Conservation (phyloP, 805 yeast genomes). For the Ogataea minuta region DNA sequence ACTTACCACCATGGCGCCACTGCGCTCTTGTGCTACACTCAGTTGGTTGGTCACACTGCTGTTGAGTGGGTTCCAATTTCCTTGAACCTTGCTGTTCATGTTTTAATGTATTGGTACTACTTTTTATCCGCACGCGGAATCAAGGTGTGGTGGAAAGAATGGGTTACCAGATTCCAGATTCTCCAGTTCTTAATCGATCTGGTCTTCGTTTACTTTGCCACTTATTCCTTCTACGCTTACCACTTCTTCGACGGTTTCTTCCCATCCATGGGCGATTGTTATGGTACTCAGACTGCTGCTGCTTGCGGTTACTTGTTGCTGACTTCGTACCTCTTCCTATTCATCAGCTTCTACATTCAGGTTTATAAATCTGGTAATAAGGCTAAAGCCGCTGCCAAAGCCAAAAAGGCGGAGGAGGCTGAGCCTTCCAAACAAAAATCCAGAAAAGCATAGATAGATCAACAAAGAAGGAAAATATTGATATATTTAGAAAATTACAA, state of each 20-base stretch:
- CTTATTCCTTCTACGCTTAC: conserved; percentile 83
- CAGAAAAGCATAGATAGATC: conserved; percentile 30
- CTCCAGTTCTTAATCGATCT: conserved; percentile 89
- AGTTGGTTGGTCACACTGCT: conserved; percentile 83
- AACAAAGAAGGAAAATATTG: neutral
- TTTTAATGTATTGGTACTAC: conserved; percentile 97
- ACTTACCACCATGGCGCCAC: conserved; percentile 99
- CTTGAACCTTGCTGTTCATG: conserved; percentile 88
- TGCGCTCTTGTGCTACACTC: conserved; percentile 90
- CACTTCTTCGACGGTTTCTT: conserved; percentile 57
- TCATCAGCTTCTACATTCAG: conserved; percentile 88
- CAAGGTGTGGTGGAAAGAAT: conserved; percentile 98
- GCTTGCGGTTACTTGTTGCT: conserved; percentile 84
- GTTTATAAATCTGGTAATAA: conserved; percentile 59
- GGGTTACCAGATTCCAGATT: conserved; percentile 97
- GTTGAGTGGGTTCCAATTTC: conserved; percentile 95
- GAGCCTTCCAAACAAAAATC: conserved; percentile 25
- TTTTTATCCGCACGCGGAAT: conserved; percentile 90
- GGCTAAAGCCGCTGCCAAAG: conserved; percentile 15
- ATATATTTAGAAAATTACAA: neutral
- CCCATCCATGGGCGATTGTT: conserved; percentile 83
- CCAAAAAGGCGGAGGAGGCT: conserved; percentile 17
- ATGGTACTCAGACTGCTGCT: conserved; percentile 93
- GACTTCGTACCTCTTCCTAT: conserved; percentile 83
- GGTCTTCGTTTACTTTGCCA: conserved; percentile 88